These are phyloP conservation scores for Panicum virgatum DNA, from an alignment of 202 grass and related monocot species.

Conservation along the genomic window DNA sequence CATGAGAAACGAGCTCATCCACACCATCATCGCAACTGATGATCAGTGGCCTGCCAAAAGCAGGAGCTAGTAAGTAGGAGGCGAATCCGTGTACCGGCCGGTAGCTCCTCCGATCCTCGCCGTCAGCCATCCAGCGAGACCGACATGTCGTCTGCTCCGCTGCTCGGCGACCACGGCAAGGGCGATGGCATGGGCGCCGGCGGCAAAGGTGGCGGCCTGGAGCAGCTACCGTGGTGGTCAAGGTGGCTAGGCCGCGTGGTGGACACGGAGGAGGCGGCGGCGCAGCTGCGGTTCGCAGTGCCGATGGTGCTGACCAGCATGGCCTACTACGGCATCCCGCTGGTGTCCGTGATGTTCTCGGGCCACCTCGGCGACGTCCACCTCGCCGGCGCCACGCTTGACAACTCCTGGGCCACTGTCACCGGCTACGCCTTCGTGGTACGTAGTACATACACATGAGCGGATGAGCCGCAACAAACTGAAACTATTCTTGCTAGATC, in stretches of 20 bases:
- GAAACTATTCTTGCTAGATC: no score
- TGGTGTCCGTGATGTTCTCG: slow-evolving; percentile 94
- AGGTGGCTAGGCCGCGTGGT: slow-evolving; percentile 48
- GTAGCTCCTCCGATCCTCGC: no score
- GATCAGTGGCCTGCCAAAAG: no score
- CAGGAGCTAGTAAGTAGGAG: no score
- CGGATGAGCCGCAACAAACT: no score
- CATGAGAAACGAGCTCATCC: no score
- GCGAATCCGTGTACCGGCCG: no score
- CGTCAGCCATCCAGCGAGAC: no score
- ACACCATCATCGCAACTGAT: no score
- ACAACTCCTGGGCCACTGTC: slow-evolving; percentile 92
- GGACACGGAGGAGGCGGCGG: slow-evolving; percentile 62
- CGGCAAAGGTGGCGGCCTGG: neutral
- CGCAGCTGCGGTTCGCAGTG: slow-evolving; percentile 71
- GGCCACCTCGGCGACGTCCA: slow-evolving; percentile 80
- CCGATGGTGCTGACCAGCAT: slow-evolving; percentile 89
- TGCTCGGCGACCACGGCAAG: neutral
- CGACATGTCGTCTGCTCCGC: neutral
- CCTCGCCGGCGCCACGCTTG: slow-evolving; percentile 88
- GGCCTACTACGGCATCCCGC: slow-evolving; percentile 72
- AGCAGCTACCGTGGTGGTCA: neutral
- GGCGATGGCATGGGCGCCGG: no score
- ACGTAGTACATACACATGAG: no score
- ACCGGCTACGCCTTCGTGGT: slow-evolving; percentile 82